A percentile compares a stretch with the other conserved stretches of the same genome.
phyloP scores from a whole-genome alignment of 345 rosid genomes.

The Eucalyptus regnans region DNA sequence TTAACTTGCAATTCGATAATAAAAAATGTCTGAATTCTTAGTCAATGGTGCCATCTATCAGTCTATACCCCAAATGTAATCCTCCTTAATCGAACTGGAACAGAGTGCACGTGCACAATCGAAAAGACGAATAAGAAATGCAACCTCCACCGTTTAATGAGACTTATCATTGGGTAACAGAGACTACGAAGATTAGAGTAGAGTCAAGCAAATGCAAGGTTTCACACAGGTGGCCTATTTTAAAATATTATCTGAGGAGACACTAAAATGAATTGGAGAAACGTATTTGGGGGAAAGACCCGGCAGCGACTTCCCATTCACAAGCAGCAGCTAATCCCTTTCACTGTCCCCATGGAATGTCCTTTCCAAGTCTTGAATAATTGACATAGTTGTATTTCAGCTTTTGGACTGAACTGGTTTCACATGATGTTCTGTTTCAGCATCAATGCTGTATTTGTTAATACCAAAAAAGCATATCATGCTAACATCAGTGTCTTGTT shows the following conservation, averaged over 20 bases:
- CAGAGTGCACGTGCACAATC: neutral
- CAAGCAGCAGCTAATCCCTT: neutral
- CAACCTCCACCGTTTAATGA: neutral
- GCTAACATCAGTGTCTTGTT: too few relatives aligned
- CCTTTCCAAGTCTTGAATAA: too few relatives aligned
- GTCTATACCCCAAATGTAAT: neutral
- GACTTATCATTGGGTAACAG: neutral
- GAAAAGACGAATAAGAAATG: neutral
- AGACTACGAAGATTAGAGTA: neutral
- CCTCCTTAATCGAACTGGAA: neutral
- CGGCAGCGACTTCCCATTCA: neutral
- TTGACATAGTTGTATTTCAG: too few relatives aligned
- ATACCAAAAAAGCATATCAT: too few relatives aligned
- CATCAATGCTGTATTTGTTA: too few relatives aligned
- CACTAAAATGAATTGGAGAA: constrained; percentile 77
- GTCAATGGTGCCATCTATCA: neutral
- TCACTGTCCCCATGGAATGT: constrained; percentile 1
- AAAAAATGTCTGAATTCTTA: neutral
- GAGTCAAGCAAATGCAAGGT: neutral
- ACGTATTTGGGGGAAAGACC: constrained; percentile 8
- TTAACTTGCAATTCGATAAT: neutral
- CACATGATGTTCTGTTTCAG: too few relatives aligned
- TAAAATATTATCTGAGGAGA: constrained; percentile 63
- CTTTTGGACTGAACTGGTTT: too few relatives aligned
- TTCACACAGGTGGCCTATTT: neutral